These are phyloP conservation scores for Gentiana straminea DNA, from an alignment of 257 asterid genomes.

Conservation along the genomic window DNA sequence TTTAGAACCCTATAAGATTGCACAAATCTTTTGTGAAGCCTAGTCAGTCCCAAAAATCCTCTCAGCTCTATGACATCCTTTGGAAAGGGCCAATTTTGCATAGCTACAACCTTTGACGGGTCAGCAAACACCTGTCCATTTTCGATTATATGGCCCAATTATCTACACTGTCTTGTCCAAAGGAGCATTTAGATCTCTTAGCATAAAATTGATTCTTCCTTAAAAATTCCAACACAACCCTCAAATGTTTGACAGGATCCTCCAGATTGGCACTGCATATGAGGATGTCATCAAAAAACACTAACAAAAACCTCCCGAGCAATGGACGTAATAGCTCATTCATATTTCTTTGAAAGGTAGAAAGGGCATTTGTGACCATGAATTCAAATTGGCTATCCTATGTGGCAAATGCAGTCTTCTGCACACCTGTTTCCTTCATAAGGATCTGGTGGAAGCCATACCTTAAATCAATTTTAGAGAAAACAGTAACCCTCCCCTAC, in stretches of 20 bases:
- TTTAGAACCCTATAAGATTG: too few relatives aligned
- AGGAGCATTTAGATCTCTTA: background rate
- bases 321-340: background rate
- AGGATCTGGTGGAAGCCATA: too few relatives aligned
- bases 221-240: background rate
- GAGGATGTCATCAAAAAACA: too few relatives aligned
- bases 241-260: background rate
- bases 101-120: too few relatives aligned
- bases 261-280: too few relatives aligned
- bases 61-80: too few relatives aligned
- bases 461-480: conserved; percentile 2
- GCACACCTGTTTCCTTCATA: background rate
- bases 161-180: background rate
- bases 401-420: background rate
- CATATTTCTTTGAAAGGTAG: background rate
- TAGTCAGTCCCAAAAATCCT: background rate
- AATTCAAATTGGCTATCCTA: conserved; percentile 5
- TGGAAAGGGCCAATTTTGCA: too few relatives aligned
- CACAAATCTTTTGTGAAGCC: background rate
- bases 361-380: background rate
- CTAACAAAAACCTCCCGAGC: background rate
- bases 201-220: background rate
- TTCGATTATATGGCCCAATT: too few relatives aligned
- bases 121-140: too few relatives aligned
- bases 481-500: background rate